Evolutionary conservation across 345 rosid species (phyloP).

Genomic region (Syzygium oleosum): DNA sequence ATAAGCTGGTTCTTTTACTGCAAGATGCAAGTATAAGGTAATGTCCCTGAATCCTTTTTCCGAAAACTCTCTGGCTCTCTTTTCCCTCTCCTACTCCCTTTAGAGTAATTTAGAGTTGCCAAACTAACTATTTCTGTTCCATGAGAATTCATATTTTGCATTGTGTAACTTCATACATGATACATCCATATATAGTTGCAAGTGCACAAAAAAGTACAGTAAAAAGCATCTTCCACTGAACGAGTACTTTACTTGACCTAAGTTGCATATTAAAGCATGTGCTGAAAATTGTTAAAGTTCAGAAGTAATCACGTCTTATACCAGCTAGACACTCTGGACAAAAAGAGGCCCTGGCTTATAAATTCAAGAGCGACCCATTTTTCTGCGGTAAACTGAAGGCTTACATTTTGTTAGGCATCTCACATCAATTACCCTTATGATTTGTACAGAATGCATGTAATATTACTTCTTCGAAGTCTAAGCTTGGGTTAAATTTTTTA

Average conservation of each 20-base stretch:
- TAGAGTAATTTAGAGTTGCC: neutral
- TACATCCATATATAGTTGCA: neutral
- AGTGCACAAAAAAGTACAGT: neutral
- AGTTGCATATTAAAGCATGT: neutral
- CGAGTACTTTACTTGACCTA: neutral
- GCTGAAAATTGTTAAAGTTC: neutral
- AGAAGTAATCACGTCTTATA: neutral
- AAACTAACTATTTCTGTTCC: neutral
- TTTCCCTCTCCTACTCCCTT: neutral
- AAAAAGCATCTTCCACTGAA: neutral
- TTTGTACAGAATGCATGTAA: neutral
- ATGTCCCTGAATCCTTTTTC: neutral
- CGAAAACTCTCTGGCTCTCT: neutral
- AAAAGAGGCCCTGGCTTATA: neutral
- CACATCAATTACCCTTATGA: neutral
- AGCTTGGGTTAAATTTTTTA: neutral
- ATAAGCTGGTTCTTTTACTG: conserved; percentile 66
- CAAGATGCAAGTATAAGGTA: conserved; percentile 78
- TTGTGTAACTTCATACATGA: neutral
- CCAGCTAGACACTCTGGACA: no score
- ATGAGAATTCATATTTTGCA: neutral
- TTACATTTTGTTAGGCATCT: neutral
- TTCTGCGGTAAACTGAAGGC: neutral
- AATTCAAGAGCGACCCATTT: neutral
- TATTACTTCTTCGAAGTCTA: neutral